Base-by-base conservation (phyloP, 805 yeast genomes). In the Sporopachydermia quercuum region DNA sequence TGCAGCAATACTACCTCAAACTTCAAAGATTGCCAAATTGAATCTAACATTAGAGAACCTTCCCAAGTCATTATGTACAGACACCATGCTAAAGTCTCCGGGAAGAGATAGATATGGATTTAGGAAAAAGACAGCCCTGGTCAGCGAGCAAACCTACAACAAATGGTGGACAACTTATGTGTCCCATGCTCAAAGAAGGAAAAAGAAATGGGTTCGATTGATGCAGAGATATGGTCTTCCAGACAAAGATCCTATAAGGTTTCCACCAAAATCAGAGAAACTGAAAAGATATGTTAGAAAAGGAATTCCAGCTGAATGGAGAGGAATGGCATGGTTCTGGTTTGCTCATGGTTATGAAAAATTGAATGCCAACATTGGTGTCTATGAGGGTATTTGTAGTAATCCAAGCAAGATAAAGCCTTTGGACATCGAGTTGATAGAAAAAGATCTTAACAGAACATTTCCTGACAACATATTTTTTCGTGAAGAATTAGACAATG, bases 251-350 rank as follows among this genome's bases (percentile, higher is more conserved):
- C 91, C 93, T 1, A 60, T 65, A 0, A 57, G 84, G 46, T 84
- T 79, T 47, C 94, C 95, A 0, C 74, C 89, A 1, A 71, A 70
- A 44, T 78, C 86, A 3, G 87, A 78, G 43, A 84, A 80, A 48
- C 64, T 85, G 46, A 79, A 81, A 51, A 70, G 93, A 43, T 78
- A 83, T 50, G 74, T 91, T 8, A 70, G 96, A 41, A 82, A 82
- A 54, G 98, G 98, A 8, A 78, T 89, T 6, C 97, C 98, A 0
- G 87, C 95, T 0, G 96, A 85, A 54, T 89, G 96, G 96, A 65
- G 98, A 47, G 98, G 98, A 1, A 72, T 74, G 47, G 96, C 96
- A 1, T 89, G 98, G 98, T 89, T 91, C 68, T 78, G 76, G 63
- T 89, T 83, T 57, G 94, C 94, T 5, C 76, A 77, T 17, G 98